Percentiles rank a stretch among this genome's conserved stretches.
These are phyloP conservation scores for Quercus phellos DNA, from an alignment of 331 rosid genomes.

Conservation along the genomic window DNA sequence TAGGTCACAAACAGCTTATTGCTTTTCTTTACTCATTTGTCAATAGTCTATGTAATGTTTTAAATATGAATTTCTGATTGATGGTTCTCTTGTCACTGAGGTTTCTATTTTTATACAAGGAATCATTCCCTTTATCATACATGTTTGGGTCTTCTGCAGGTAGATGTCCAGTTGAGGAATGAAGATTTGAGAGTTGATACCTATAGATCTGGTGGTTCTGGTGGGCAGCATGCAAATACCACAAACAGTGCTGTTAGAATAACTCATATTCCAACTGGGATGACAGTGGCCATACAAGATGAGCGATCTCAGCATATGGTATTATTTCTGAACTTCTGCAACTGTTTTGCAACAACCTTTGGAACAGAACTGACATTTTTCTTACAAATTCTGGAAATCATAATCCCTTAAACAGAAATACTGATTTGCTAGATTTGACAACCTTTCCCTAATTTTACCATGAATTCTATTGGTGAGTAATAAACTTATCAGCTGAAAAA, in stretches of 20 bases:
- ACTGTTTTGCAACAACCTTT: background rate
- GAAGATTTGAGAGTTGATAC: conserved; percentile 81
- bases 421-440: background rate
- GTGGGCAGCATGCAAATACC: conserved; percentile 96
- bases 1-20: background rate
- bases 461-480: background rate
- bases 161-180: conserved; percentile 82
- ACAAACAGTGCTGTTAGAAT: conserved; percentile 92
- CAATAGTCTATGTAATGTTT: background rate
- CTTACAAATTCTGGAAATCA: background rate
- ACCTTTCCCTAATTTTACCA: background rate
- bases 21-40: background rate
- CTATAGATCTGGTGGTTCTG: conserved; percentile 86
- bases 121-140: background rate
- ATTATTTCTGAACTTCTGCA: conserved; percentile 18
- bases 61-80: background rate
- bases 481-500: background rate
- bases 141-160: conserved; percentile 42
- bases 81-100: background rate
- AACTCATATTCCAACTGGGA: conserved; percentile 77
- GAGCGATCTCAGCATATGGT: conserved; percentile 94
- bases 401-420: background rate
- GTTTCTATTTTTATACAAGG: background rate
- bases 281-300: conserved; percentile 79
- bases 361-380: background rate